Evolutionary conservation across 176 grass and related monocot genomes (phyloP).

Genomic region (Triticum turgidum): DNA sequence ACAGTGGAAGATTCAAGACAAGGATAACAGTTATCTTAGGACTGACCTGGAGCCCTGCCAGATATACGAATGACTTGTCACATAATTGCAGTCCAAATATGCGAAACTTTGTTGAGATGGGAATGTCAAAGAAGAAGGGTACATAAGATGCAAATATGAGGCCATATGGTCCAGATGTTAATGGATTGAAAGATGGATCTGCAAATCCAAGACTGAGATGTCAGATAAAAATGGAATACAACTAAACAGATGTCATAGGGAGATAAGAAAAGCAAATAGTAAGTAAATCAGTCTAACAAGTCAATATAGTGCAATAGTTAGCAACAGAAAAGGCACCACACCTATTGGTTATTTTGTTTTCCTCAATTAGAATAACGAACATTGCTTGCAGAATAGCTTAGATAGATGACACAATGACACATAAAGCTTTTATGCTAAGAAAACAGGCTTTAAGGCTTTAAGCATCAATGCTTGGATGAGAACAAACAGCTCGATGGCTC

Average conservation of each 20-base stretch:
- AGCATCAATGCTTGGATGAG: neutral
- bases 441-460: neutral
- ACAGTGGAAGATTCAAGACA: neutral
- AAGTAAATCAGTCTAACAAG: neutral
- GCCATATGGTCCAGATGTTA: slow-evolving; percentile 86
- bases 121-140: slow-evolving; percentile 94
- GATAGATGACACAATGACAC: neutral
- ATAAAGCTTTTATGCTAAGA: neutral
- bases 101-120: slow-evolving; percentile 71
- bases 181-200: slow-evolving; percentile 61
- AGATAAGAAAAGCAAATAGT: neutral
- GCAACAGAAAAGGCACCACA: neutral
- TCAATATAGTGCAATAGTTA: neutral
- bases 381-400: neutral
- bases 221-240: slow-evolving; percentile 15
- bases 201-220: slow-evolving; percentile 24
- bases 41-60: slow-evolving; percentile 89
- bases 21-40: slow-evolving; percentile 13
- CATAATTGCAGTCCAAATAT: slow-evolving; percentile 67
- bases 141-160: slow-evolving; percentile 94
- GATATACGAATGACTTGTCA: slow-evolving; percentile 93
- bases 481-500: neutral
- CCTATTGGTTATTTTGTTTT: too few relatives aligned
- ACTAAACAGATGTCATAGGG: neutral
- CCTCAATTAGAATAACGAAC: too few relatives aligned